Conservation (phyloP, 345 rosid species). For the Gossypium thurberi region DNA sequence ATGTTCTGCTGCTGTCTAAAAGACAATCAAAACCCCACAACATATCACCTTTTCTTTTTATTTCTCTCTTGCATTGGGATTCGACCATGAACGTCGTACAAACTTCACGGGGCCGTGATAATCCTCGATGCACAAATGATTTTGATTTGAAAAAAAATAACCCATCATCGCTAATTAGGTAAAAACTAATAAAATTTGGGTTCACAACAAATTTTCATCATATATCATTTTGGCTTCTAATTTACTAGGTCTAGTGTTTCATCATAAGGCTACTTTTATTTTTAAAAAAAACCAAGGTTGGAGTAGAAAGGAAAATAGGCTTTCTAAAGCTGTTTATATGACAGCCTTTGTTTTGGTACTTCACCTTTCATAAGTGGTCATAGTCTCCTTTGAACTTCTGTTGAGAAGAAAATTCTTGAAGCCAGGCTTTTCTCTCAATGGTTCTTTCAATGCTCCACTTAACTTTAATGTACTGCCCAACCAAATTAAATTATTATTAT, state of each 20-base stretch:
- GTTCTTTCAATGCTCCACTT: not conserved
- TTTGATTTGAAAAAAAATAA: slow-evolving; percentile 7
- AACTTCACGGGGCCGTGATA: slow-evolving; percentile 4
- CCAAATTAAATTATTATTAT: not conserved
- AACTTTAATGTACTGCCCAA: not conserved
- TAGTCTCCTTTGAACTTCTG: not conserved
- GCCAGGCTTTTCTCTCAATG: not conserved
- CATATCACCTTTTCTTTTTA: not conserved
- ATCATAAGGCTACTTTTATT: not conserved
- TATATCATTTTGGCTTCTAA: not conserved
- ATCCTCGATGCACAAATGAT: slow-evolving; percentile 11
- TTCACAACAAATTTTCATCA: not conserved
- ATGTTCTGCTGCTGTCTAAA: slow-evolving; percentile 6
- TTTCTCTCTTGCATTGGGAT: slow-evolving; percentile 3
- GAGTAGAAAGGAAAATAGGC: not conserved
- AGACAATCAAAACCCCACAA: slow-evolving; percentile 5
- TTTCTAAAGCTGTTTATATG: not conserved
- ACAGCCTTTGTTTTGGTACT: slow-evolving; percentile 2
- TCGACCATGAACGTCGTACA: slow-evolving; percentile 16
- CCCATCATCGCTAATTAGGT: not conserved
- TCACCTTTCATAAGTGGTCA: not conserved
- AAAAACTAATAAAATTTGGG: not conserved
- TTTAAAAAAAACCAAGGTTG: not conserved
- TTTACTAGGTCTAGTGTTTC: not conserved
- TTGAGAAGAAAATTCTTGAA: slow-evolving; percentile 1